A percentile compares a stretch with the other conserved stretches of the same genome.
Conservation (phyloP, 306 rosid species). For the Carpinus fangiana region DNA sequence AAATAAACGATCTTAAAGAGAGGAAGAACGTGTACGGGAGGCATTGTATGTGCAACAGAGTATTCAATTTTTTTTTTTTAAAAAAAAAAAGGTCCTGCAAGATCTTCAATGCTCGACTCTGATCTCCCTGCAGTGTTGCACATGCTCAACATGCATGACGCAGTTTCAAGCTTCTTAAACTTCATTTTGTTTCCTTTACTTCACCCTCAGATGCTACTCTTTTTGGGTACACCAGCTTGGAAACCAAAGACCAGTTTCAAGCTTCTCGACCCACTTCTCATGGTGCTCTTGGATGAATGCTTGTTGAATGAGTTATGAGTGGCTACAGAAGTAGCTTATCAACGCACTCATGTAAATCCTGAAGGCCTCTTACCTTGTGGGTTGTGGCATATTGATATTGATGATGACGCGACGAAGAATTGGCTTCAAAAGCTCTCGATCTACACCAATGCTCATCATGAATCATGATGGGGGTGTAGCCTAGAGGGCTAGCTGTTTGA, state of each 20-base stretch:
- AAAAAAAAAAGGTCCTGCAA: too few species aligned
- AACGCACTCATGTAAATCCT: background rate
- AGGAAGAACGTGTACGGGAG: too few species aligned
- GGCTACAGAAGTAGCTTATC: background rate
- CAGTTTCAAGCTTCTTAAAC: background rate
- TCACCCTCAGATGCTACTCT: too few species aligned
- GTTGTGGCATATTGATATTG: background rate
- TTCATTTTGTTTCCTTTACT: background rate
- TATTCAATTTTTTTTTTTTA: too few species aligned
- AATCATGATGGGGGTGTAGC: background rate
- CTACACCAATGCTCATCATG: background rate
- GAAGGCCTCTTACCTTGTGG: background rate
- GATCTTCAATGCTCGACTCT: too few species aligned
- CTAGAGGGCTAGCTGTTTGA: background rate
- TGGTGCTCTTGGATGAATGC: background rate
- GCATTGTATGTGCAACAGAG: too few species aligned
- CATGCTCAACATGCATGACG: background rate
- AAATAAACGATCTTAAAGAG: too few species aligned
- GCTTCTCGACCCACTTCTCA: background rate
- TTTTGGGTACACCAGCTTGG: background rate
- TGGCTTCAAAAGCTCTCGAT: background rate
- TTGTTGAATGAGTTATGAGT: background rate
- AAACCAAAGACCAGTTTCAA: too few species aligned
- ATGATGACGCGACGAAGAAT: background rate
- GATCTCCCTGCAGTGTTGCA: too few species aligned